A percentile compares a stretch with the other conserved stretches of the same genome.
phyloP scores from a whole-genome alignment of 2,329 filamentous ascomycete genomes.

The Cercospora sojina region DNA sequence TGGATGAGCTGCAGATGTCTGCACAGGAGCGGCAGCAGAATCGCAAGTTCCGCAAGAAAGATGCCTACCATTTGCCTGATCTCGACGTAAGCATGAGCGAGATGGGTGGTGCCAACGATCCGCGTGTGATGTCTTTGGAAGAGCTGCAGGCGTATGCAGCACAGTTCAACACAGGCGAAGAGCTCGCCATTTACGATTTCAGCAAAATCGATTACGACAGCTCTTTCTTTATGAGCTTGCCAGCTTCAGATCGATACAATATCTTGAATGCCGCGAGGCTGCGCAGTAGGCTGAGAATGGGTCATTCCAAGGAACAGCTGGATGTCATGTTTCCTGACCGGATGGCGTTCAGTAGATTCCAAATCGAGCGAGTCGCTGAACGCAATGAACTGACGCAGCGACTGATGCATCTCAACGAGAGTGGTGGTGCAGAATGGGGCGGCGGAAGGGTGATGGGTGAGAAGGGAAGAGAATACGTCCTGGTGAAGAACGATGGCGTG shows the following conservation, averaged over 20 bases:
- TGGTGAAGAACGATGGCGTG: conserved; percentile 92
- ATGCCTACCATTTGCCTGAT: conserved; percentile 92
- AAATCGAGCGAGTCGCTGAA: conserved; percentile 90
- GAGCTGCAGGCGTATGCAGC: conserved; percentile 91
- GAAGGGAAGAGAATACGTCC: conserved; percentile 86
- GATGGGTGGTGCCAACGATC: conserved; percentile 89
- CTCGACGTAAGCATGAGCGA: conserved; percentile 73
- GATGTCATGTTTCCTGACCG: conserved; percentile 96
- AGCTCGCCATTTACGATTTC: conserved; percentile 86
- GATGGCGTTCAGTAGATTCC: conserved; percentile 95
- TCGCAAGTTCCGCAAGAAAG: conserved; percentile 82
- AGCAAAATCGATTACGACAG: conserved; percentile 98
- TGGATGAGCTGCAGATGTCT: conserved; percentile 82
- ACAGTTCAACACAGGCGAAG: conserved; percentile 88
- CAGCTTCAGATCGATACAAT: conserved; percentile 89
- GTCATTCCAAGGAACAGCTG: conserved; percentile 91
- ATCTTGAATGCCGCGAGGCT: conserved; percentile 92
- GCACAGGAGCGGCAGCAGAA: conserved; percentile 70
- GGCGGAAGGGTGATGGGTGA: conserved; percentile 75
- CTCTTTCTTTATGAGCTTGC: conserved; percentile 89
- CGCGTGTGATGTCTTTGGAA: conserved; percentile 91
- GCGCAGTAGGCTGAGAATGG: conserved; percentile 87
- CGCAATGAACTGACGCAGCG: conserved; percentile 92
- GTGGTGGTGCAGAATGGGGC: conserved; percentile 68
- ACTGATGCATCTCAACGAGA: conserved; percentile 88